A percentile compares a stretch with the other conserved stretches of the same genome.
phyloP scores from a whole-genome alignment of 805 yeast species.

The Saccharomyces mikatae region DNA sequence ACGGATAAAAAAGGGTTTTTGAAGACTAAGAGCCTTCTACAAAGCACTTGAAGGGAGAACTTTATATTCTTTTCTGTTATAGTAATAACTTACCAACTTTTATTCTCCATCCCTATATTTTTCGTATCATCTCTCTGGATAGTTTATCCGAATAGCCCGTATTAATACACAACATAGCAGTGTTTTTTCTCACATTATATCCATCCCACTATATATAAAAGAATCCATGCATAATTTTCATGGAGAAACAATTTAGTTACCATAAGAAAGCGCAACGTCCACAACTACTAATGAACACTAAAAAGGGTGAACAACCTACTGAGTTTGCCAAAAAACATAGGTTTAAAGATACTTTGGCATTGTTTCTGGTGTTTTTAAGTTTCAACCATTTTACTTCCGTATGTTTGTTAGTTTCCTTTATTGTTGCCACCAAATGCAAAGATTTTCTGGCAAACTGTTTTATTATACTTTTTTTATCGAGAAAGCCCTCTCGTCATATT shows the following conservation, averaged over 20 bases:
- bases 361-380: constrained; percentile 26
- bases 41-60: background rate
- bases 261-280: background rate
- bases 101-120: background rate
- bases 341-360: constrained; percentile 27
- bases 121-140: background rate
- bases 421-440: constrained; percentile 21
- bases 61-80: background rate
- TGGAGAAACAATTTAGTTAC: background rate
- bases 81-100: background rate
- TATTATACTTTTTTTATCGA: constrained; percentile 23
- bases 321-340: constrained; percentile 21
- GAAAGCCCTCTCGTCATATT: constrained; percentile 20
- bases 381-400: constrained; percentile 25
- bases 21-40: background rate
- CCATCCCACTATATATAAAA: background rate
- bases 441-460: constrained; percentile 24
- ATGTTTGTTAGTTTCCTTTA: constrained; percentile 19
- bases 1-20: no score
- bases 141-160: background rate
- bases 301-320: constrained; percentile 10
- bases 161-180: background rate
- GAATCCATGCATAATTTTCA: background rate
- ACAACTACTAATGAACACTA: background rate
- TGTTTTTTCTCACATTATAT: background rate